phyloP scores from a whole-genome alignment of 352 stramenopile species.

The Globisporangium emineosum region DNA sequence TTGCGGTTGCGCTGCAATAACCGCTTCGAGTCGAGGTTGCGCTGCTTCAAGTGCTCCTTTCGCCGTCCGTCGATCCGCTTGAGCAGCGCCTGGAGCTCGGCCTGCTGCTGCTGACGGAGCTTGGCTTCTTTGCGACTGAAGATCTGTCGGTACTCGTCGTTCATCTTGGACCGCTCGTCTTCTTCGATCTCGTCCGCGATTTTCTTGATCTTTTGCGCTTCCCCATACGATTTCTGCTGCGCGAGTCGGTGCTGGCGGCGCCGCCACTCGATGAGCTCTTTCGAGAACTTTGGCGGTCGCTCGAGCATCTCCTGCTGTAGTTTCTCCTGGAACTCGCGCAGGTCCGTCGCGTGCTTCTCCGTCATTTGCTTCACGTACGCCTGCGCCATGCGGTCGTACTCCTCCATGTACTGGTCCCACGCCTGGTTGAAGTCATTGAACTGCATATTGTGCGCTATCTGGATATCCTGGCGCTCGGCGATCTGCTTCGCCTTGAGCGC shows the following conservation, averaged over 20 bases:
- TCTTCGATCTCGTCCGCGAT: constrained; percentile 93
- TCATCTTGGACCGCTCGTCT: constrained; percentile 88
- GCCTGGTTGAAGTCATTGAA: constrained; percentile 92
- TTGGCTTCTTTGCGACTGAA: constrained; percentile 89
- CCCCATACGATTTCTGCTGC: constrained; percentile 91
- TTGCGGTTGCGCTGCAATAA: constrained; percentile 95
- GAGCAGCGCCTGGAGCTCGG: constrained; percentile 90
- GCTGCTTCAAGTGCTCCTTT: constrained; percentile 93
- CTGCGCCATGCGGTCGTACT: constrained; percentile 94
- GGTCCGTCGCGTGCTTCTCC: constrained; percentile 83
- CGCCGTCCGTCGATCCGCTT: constrained; percentile 93
- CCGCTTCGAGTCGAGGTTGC: constrained; percentile 91
- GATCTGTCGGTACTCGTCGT: constrained; percentile 67
- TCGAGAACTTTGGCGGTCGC: constrained; percentile 89
- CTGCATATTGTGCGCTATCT: constrained; percentile 95
- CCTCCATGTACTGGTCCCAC: constrained; percentile 95
- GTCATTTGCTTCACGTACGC: constrained; percentile 95
- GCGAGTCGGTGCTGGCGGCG: constrained; percentile 92
- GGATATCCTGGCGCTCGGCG: constrained; percentile 91
- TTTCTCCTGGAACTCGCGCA: constrained; percentile 88
- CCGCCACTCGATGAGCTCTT: constrained; percentile 94
- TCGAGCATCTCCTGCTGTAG: constrained; percentile 87
- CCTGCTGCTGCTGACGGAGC: constrained; percentile 90
- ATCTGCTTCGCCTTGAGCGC: constrained; percentile 89
- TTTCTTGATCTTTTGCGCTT: constrained; percentile 95